phyloP scores from a whole-genome alignment of 1,284 basidiomycete species.

The Trichosporon sp. region DNA sequence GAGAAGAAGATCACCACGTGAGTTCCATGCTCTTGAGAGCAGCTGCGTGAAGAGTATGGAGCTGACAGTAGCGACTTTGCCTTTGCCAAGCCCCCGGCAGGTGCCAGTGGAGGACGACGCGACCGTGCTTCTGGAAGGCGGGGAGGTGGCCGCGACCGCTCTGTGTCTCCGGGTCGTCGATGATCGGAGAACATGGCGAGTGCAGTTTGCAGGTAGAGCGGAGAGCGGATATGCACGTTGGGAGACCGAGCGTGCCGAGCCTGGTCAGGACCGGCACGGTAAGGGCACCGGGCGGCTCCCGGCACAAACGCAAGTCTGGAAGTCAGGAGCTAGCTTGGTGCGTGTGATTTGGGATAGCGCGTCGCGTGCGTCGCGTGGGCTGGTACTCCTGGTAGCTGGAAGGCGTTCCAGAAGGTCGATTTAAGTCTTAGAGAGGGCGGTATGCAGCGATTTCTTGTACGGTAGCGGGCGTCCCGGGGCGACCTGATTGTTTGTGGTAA shows the following conservation, averaged over 20 bases:
- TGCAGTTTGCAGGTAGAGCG: neutral
- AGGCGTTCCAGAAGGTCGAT: neutral
- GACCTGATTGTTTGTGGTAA: neutral
- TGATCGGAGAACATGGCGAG: slow-evolving; percentile 21
- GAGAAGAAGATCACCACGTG: slow-evolving; percentile 79
- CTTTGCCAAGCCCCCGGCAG: slow-evolving; percentile 83
- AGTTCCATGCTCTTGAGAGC: slow-evolving; percentile 28
- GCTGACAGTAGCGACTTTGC: slow-evolving; percentile 73
- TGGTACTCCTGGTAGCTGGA: neutral
- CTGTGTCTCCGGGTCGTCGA: slow-evolving; percentile 43
- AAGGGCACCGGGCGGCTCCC: neutral
- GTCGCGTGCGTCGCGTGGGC: neutral
- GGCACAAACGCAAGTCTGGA: neutral
- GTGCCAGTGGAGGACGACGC: slow-evolving; percentile 32
- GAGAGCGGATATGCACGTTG: slow-evolving; percentile 7
- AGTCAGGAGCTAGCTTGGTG: neutral
- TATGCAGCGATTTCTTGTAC: neutral
- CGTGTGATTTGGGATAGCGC: neutral
- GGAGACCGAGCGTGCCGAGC: slow-evolving; percentile 11
- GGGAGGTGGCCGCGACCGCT: slow-evolving; percentile 43
- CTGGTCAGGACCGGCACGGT: neutral
- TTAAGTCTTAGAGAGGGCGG: neutral
- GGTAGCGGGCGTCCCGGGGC: neutral
- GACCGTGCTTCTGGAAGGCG: slow-evolving; percentile 25
- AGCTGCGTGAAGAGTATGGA: neutral